Evolutionary conservation across 179 eudicot species (phyloP), one percentile per base, ranked within the genome.

Genomic region (Beta macrorhiza): DNA sequence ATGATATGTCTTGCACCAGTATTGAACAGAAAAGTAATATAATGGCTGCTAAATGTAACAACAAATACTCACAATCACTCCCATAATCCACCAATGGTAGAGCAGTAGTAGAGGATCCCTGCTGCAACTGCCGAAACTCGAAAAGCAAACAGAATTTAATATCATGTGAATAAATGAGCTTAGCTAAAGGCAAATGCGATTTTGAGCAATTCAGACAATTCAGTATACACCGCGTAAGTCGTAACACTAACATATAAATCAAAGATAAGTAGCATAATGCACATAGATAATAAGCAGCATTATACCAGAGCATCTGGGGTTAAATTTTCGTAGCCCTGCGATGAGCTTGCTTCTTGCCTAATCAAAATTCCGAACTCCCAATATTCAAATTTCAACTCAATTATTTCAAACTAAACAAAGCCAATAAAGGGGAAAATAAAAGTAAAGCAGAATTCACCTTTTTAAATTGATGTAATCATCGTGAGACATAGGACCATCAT

Each of bases 401-500:
- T 2, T 19, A 52, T 12, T 13, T 5, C 29, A 17, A 62, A 8
- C 42, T 11, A n/a, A 61, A 2, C 5, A 20, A 15, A 75, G 16
- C 47, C 32, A 29, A 0, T 29, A 29, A 29, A 29, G 32, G 32
- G 32, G 32, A 29, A 29, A 29, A 29, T 19, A 44, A 53, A 70
- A 9, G 32, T 29, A 29, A 76, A 70, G 42, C 20, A 25, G 14
- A 49, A 52, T 14, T 55, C 14, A 91, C 97, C 97, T 92, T 59
- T 71, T 85, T 74, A 84, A 84, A 53, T 82, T 78, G 32, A 93
- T 88, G 64, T 93, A 93, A 57, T 93, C 93, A 78, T 89, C 82
- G 78, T 93, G 98, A 82, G 98, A 91, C 91, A 93, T 90, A 37
- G 94, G 92, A 1, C 80, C 85, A 52, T 89, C 96, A 22, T 75